Conservation (phyloP, 2,329 filamentous ascomycete species). For the Plenodomus biglobosus region DNA sequence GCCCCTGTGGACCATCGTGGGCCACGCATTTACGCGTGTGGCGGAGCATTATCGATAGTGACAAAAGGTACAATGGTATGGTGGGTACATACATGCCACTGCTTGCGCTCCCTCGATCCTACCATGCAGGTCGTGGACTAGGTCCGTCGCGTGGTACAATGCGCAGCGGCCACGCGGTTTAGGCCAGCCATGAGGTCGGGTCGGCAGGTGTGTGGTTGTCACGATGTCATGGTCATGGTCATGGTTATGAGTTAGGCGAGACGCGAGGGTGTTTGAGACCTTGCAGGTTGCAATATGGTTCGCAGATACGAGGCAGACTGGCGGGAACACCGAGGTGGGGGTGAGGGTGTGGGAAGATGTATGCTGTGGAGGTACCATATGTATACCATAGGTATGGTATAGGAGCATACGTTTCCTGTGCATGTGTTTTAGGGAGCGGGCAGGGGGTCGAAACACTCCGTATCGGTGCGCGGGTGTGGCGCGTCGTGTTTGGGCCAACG, state of each 20-base stretch:
- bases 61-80: background rate
- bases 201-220: background rate
- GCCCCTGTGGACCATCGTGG: too few species aligned
- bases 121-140: constrained; percentile 1
- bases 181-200: background rate
- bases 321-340: background rate
- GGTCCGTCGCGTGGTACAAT: background rate
- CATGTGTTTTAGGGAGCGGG: background rate
- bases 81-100: background rate
- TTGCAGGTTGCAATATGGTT: background rate
- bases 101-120: too few species aligned
- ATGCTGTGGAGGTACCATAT: background rate
- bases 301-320: background rate
- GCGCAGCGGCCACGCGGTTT: background rate
- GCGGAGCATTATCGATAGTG: too few species aligned
- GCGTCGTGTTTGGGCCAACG: background rate
- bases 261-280: background rate
- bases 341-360: background rate
- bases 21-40: too few species aligned
- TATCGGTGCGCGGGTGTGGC: background rate
- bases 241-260: background rate
- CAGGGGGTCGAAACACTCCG: background rate
- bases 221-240: too few species aligned
- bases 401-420: background rate
- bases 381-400: background rate